Evolutionary conservation across 768 basidiomycete species (phyloP).

Genomic region (Stropharia rugosoannulata): DNA sequence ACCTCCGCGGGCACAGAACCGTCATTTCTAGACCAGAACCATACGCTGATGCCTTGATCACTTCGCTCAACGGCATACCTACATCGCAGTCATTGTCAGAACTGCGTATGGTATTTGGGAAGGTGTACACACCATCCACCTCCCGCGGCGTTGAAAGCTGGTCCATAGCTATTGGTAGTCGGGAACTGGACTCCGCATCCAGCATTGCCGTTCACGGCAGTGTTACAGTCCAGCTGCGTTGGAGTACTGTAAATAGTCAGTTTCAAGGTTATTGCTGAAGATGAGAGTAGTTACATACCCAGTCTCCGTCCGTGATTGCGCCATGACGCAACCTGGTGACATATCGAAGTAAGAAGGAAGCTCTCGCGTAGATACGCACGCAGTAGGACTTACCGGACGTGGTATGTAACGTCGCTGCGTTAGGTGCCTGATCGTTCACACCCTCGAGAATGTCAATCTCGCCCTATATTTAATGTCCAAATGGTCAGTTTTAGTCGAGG

Average conservation of each 20-base stretch:
- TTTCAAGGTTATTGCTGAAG: not conserved
- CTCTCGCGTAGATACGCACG: not conserved
- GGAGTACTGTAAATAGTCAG: constrained; percentile 10
- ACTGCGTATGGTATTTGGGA: not conserved
- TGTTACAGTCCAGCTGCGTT: constrained; percentile 22
- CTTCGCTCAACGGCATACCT: constrained; percentile 70
- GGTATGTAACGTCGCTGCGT: not conserved
- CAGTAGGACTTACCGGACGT: not conserved
- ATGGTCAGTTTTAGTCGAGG: not conserved
- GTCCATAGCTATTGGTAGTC: constrained; percentile 48
- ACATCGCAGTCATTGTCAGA: not conserved
- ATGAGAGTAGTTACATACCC: not conserved
- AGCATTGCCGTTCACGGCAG: constrained; percentile 19
- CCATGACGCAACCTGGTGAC: not conserved
- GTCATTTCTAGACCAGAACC: constrained; percentile 68
- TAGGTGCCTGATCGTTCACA: not conserved
- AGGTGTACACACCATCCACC: constrained; percentile 53
- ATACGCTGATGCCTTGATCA: constrained; percentile 54
- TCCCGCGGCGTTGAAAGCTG: constrained; percentile 53
- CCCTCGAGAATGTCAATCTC: constrained; percentile 1
- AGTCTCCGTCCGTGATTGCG: not conserved
- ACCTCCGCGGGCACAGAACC: constrained; percentile 48
- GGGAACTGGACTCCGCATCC: constrained; percentile 30
- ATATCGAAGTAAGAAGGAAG: not conserved
- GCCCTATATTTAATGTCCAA: not conserved